Evolutionary conservation across 805 yeast genomes (phyloP).

Genomic region (Saturnispora gosingensis): DNA sequence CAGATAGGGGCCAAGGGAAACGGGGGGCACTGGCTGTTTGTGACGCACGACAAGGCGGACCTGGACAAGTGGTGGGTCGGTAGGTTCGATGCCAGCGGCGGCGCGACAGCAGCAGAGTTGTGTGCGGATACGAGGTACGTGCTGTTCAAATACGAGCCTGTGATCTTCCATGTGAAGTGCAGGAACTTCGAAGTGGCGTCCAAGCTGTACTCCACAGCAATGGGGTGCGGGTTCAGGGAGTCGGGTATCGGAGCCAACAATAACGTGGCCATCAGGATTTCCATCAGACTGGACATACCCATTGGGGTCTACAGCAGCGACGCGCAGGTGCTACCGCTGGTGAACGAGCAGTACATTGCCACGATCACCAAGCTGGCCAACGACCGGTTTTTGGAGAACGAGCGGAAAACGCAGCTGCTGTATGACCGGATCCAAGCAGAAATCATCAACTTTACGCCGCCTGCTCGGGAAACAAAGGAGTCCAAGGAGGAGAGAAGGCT

Average conservation of each 20-base stretch:
- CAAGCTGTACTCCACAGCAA: conserved; percentile 57
- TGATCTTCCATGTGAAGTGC: conserved; percentile 78
- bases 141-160: conserved; percentile 74
- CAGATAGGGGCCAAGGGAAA: conserved; percentile 77
- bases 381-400: conserved; percentile 61
- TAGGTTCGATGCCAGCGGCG: conserved; percentile 4
- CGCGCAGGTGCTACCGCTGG: conserved; percentile 31
- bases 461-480: conserved; percentile 24
- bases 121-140: conserved; percentile 40
- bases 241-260: conserved; percentile 76
- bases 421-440: conserved; percentile 33
- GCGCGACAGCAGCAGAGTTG: background rate
- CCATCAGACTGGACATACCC: conserved; percentile 69
- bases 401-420: conserved; percentile 42
- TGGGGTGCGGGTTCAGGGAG: conserved; percentile 82
- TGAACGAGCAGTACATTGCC: conserved; percentile 40
- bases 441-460: conserved; percentile 8
- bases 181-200: conserved; percentile 50
- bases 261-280: conserved; percentile 68
- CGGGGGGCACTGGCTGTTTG: conserved; percentile 78
- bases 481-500: conserved; percentile 49
- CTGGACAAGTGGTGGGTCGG: conserved; percentile 41
- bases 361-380: conserved; percentile 45
- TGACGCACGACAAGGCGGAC: conserved; percentile 52
- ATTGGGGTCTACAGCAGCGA: conserved; percentile 44